Conservation (phyloP, 495 filamentous ascomycete genomes). For the Penicillium lividum region DNA sequence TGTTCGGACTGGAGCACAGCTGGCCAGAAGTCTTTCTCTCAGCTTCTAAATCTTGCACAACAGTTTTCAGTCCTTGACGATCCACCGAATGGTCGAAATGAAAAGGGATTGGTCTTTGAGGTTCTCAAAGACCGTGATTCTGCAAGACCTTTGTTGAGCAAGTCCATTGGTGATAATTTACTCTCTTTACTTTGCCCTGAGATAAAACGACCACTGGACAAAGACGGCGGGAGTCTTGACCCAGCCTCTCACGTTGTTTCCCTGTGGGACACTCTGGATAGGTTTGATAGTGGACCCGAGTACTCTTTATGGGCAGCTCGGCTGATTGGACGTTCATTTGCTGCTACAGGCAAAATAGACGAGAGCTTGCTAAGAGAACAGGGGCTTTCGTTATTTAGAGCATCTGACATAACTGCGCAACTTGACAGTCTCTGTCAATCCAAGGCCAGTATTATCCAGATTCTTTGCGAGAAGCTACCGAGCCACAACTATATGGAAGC, state of each 20-base stretch:
- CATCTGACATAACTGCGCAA: conserved; percentile 1
- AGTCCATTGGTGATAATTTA: conserved; percentile 66
- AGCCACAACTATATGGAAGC: conserved; percentile 62
- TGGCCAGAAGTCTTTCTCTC: conserved; percentile 58
- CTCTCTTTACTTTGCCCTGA: conserved; percentile 71
- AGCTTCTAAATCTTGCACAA: conserved; percentile 63
- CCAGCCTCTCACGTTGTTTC: conserved; percentile 60
- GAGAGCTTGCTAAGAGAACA: conserved; percentile 45
- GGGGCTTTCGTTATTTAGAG: conserved; percentile 30
- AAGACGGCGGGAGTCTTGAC: conserved; percentile 53
- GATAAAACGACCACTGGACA: conserved; percentile 60
- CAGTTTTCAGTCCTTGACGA: conserved; percentile 58
- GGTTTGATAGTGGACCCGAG: conserved; percentile 56
- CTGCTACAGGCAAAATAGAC: conserved; percentile 64
- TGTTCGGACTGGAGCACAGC: conserved; percentile 48
- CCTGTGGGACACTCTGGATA: conserved; percentile 73
- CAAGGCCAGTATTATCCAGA: conserved; percentile 56
- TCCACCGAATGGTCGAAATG: conserved; percentile 58
- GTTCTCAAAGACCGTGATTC: conserved; percentile 71
- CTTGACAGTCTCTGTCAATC: conserved; percentile 34
- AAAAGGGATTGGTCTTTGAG: conserved; percentile 71
- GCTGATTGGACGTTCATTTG: conserved; percentile 82
- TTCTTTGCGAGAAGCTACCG: conserved; percentile 68
- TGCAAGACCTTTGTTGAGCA: conserved; percentile 62
- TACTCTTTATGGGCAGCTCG: conserved; percentile 84